phyloP scores from a whole-genome alignment of 179 eudicot species.

The Carnegiea gigantea region DNA sequence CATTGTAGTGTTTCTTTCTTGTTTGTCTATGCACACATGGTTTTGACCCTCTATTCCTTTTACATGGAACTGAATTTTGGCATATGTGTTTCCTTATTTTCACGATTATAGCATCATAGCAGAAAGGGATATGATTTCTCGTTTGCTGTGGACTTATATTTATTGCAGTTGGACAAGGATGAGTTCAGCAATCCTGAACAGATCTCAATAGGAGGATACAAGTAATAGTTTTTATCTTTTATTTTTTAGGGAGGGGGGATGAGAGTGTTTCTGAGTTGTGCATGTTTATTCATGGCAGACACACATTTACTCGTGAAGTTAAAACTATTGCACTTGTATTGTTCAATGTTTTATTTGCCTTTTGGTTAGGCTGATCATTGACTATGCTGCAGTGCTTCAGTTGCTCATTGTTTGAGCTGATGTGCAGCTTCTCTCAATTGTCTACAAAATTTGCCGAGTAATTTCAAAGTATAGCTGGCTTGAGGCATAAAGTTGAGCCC shows the following conservation, averaged over 20 bases:
- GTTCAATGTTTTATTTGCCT: neutral
- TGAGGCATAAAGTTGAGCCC: conserved; percentile 4
- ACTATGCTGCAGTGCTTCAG: neutral
- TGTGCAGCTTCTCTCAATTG: conserved; percentile 13
- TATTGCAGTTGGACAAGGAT: neutral
- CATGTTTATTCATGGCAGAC: neutral
- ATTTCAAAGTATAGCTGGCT: neutral
- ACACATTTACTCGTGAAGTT: neutral
- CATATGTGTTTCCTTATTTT: too few relatives aligned
- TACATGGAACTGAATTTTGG: too few relatives aligned
- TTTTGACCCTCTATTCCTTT: too few relatives aligned
- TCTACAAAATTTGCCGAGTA: neutral
- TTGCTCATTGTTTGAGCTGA: neutral
- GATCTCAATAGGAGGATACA: too few relatives aligned
- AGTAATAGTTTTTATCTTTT: too few relatives aligned
- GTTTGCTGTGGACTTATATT: too few relatives aligned
- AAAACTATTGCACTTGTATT: neutral
- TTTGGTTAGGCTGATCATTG: neutral
- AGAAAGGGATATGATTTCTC: too few relatives aligned
- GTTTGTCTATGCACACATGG: too few relatives aligned
- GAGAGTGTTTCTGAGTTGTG: neutral
- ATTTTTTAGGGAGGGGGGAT: too few relatives aligned
- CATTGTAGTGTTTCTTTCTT: too few relatives aligned
- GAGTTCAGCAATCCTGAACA: neutral
- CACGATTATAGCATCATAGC: too few relatives aligned